phyloP scores from a whole-genome alignment of 345 rosid species.

The Acer yangbiense region DNA sequence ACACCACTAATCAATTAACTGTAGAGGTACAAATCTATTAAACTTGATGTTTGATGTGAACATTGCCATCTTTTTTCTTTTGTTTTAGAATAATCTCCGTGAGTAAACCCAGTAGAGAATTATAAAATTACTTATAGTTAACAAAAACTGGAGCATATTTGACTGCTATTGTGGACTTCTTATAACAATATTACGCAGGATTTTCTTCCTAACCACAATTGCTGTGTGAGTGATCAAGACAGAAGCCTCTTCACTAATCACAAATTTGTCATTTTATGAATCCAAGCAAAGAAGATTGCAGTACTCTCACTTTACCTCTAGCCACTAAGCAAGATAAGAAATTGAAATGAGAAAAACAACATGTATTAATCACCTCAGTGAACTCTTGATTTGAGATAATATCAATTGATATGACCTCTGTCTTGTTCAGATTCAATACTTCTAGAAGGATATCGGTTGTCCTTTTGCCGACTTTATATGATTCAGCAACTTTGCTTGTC shows the following conservation, averaged over 20 bases:
- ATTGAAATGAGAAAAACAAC: neutral
- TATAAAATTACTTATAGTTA: neutral
- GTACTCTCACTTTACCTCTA: neutral
- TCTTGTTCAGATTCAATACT: constrained; percentile 89
- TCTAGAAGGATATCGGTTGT: constrained; percentile 73
- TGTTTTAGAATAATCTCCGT: neutral
- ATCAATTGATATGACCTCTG: constrained; percentile 84
- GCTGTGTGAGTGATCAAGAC: neutral
- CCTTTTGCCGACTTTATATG: constrained; percentile 90
- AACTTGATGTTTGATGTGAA: neutral
- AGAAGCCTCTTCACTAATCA: constrained; percentile 10
- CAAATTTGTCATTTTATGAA: neutral
- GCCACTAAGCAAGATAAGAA: constrained; percentile 8
- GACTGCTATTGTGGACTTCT: constrained; percentile 1
- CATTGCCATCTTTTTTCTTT: neutral
- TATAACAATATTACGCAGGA: neutral
- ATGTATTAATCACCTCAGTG: constrained; percentile 68
- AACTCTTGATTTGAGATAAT: constrained; percentile 97
- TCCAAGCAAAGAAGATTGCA: neutral
- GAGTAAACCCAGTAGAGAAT: neutral
- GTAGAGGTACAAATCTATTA: neutral
- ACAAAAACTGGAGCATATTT: neutral
- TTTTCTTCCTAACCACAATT: neutral
- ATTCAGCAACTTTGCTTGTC: constrained; percentile 75
- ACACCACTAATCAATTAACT: neutral